Conservation (phyloP, 2,329 filamentous ascomycete genomes). For the Magnaporthiopsis incrustans region DNA sequence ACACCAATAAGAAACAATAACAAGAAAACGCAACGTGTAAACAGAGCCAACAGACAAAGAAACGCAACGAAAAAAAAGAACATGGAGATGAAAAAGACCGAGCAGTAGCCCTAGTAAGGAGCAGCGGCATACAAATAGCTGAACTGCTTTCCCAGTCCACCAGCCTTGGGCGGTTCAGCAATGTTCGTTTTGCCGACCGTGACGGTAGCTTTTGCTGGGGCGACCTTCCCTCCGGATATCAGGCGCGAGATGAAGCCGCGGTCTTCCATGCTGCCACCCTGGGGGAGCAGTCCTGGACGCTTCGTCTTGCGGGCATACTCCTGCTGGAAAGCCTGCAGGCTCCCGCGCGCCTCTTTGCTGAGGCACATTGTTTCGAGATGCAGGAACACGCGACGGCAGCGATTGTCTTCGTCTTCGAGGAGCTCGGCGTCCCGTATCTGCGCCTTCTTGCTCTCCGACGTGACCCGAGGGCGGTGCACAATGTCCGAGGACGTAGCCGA, state of each 20-base stretch:
- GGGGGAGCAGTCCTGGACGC: conserved; percentile 31
- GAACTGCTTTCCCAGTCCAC: neutral
- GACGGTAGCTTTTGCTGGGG: neutral
- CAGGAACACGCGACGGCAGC: conserved; percentile 34
- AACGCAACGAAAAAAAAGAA: neutral
- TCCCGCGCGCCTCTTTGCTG: conserved; percentile 38
- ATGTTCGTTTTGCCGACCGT: neutral
- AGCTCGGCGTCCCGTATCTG: conserved; percentile 9
- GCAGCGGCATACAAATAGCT: neutral
- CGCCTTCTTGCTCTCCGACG: neutral
- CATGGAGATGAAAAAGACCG: neutral
- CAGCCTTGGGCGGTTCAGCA: neutral
- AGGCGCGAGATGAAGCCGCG: conserved; percentile 8
- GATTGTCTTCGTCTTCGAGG: conserved; percentile 32
- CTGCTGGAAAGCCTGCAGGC: conserved; percentile 42
- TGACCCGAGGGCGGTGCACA: neutral
- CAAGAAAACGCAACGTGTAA: neutral
- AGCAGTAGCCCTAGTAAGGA: neutral
- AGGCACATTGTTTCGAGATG: conserved; percentile 38
- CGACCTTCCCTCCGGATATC: conserved; percentile 2
- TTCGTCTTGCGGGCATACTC: conserved; percentile 33
- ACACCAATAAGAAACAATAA: neutral
- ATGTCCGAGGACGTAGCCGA: neutral
- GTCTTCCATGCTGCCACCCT: conserved; percentile 25
- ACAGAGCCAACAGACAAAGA: neutral